A percentile compares a stretch with the other conserved stretches of the same genome.
These are phyloP conservation scores for Ophiostoma ulmi DNA, from an alignment of 2,329 filamentous ascomycete species.

Conservation along the genomic window DNA sequence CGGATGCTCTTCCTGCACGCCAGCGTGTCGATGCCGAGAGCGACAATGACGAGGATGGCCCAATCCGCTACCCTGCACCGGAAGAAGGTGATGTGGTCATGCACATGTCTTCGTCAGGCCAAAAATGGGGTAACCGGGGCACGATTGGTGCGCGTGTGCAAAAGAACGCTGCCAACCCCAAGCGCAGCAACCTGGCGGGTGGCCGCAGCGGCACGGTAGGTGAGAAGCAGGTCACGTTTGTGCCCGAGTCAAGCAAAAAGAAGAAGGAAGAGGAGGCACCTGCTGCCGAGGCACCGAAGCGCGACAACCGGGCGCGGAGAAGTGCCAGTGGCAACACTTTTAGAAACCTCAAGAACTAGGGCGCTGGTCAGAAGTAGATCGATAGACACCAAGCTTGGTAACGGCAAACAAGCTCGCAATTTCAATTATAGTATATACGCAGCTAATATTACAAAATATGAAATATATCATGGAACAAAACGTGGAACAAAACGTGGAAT, in stretches of 20 bases:
- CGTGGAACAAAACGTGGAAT: neutral
- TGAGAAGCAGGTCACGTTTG: constrained; percentile 67
- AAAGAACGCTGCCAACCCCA: constrained; percentile 34
- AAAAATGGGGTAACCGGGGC: constrained; percentile 53
- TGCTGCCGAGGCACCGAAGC: constrained; percentile 31
- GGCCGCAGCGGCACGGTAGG: constrained; percentile 45
- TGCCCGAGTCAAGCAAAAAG: constrained; percentile 55
- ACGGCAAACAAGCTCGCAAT: constrained; percentile 10
- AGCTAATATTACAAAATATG: neutral
- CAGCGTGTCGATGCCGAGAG: constrained; percentile 34
- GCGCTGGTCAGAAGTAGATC: neutral
- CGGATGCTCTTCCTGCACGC: constrained; percentile 43
- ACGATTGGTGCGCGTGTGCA: constrained; percentile 53
- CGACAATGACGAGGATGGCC: constrained; percentile 33
- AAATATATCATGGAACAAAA: neutral
- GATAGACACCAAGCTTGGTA: constrained; percentile 14
- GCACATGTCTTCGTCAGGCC: constrained; percentile 65
- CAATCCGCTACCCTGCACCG: constrained; percentile 34
- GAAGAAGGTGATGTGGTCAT: constrained; percentile 42
- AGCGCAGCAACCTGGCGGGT: constrained; percentile 28
- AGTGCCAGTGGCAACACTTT: constrained; percentile 75
- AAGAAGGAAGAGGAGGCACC: constrained; percentile 36
- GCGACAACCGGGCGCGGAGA: constrained; percentile 46
- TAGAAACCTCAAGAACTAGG: constrained; percentile 48
- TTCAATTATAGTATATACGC: constrained; percentile 1